A percentile compares a stretch with the other conserved stretches of the same genome.
Evolutionary conservation across 352 stramenopile species (phyloP).

Genomic region (Pythium guiyangense): DNA sequence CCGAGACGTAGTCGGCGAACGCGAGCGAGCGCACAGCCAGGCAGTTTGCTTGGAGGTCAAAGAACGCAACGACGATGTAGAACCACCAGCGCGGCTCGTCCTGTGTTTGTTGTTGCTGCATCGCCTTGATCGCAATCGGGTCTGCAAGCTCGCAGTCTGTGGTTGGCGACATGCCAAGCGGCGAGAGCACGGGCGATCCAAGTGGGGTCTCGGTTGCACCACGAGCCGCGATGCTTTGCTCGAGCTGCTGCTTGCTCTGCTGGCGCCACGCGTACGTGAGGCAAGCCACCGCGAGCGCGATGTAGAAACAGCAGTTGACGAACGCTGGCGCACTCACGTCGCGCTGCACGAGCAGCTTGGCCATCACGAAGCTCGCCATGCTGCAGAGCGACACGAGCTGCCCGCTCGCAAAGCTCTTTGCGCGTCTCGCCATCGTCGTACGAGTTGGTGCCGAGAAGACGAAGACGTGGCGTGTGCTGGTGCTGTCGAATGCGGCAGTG

Average conservation of each 20-base stretch:
- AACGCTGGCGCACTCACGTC: slow-evolving; percentile 24
- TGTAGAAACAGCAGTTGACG: slow-evolving; percentile 39
- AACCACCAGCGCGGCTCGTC: slow-evolving; percentile 26
- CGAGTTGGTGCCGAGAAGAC: too few species aligned
- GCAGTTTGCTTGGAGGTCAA: slow-evolving; percentile 41
- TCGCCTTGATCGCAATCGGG: too few species aligned
- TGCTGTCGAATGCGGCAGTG: too few species aligned
- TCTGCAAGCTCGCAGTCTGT: not conserved
- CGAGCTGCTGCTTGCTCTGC: slow-evolving; percentile 4
- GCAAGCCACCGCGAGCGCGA: slow-evolving; percentile 21
- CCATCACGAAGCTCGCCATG: slow-evolving; percentile 29
- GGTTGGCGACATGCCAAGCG: not conserved
- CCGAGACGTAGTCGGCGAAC: slow-evolving; percentile 28
- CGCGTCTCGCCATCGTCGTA: not conserved
- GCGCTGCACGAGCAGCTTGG: slow-evolving; percentile 29
- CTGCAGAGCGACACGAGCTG: slow-evolving; percentile 42
- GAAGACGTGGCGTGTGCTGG: too few species aligned
- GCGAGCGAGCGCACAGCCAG: slow-evolving; percentile 24
- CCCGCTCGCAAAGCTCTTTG: slow-evolving; percentile 26
- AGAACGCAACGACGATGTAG: slow-evolving; percentile 32
- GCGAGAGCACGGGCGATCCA: slow-evolving; percentile 5
- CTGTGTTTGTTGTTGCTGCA: not conserved
- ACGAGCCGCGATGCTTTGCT: not conserved
- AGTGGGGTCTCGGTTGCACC: slow-evolving; percentile 1
- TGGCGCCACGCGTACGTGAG: slow-evolving; percentile 3